A percentile compares a stretch with the other conserved stretches of the same genome.
Conservation (phyloP, 2,329 filamentous ascomycete species). For the Pseudogymnoascus sp. region DNA sequence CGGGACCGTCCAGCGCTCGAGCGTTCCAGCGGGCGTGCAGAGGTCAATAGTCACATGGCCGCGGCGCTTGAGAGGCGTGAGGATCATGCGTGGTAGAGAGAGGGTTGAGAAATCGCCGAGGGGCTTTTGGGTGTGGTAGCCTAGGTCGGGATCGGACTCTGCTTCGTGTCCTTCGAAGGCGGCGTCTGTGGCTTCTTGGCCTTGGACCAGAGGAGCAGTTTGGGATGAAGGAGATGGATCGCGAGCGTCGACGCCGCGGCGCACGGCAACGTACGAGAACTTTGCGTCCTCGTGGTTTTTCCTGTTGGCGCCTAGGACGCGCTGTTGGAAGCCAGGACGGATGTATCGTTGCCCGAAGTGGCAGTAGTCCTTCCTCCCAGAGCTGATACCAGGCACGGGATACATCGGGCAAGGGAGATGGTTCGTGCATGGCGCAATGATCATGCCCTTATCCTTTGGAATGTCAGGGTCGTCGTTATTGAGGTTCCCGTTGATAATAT, state of each 20-base stretch:
- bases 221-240: slow-evolving; percentile 16
- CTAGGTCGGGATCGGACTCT: slow-evolving; percentile 26
- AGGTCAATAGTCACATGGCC: slow-evolving; percentile 86
- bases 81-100: slow-evolving; percentile 68
- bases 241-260: slow-evolving; percentile 58
- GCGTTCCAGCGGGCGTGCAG: slow-evolving; percentile 75
- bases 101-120: slow-evolving; percentile 32
- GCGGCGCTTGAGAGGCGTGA: slow-evolving; percentile 76
- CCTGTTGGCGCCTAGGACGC: slow-evolving; percentile 58
- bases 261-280: slow-evolving; percentile 83
- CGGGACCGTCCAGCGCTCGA: slow-evolving; percentile 92
- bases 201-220: slow-evolving; percentile 37
- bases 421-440: slow-evolving; percentile 76
- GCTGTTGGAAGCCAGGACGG: slow-evolving; percentile 73
- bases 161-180: slow-evolving; percentile 69
- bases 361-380: slow-evolving; percentile 81
- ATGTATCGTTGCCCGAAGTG: slow-evolving; percentile 86
- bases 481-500: slow-evolving; percentile 29
- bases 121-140: slow-evolving; percentile 11
- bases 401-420: slow-evolving; percentile 89
- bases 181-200: slow-evolving; percentile 48
- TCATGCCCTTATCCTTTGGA: slow-evolving; percentile 53
- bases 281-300: slow-evolving; percentile 84
- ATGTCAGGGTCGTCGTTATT: slow-evolving; percentile 21
- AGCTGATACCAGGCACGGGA: slow-evolving; percentile 56